Conservation (phyloP, 805 yeast genomes). For the Teunomyces gatunensis region DNA sequence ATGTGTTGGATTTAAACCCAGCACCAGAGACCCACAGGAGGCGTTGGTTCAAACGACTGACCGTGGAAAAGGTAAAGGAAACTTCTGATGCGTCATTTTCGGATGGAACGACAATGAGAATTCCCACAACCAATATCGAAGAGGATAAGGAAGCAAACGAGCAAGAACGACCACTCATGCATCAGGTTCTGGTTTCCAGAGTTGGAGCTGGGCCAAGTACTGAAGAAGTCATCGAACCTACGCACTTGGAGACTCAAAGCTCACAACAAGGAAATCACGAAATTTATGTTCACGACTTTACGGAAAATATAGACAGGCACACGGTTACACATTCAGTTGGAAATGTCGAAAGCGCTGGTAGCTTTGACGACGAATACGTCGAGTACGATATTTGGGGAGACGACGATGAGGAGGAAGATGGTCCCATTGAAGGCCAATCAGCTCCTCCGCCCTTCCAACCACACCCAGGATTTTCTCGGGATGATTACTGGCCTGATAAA, state of each 20-base stretch:
- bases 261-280: background rate
- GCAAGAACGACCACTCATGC: background rate
- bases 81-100: background rate
- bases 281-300: background rate
- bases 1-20: conserved; percentile 18
- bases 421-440: conserved; percentile 6
- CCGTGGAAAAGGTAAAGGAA: background rate
- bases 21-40: conserved; percentile 5
- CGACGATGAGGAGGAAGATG: conserved; percentile 12
- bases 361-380: conserved; percentile 25
- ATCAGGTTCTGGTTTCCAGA: background rate
- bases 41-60: background rate
- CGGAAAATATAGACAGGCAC: background rate
- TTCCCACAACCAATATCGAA: background rate
- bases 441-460: conserved; percentile 45
- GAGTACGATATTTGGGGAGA: conserved; percentile 24
- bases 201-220: background rate
- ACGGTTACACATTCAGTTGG: background rate
- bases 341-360: conserved; percentile 6
- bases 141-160: background rate
- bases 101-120: background rate
- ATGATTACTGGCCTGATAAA: conserved; percentile 43
- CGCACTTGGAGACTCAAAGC: background rate
- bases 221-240: background rate
- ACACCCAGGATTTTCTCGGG: conserved; percentile 43